Conservation (phyloP, 2,329 filamentous ascomycete genomes). For the Dothistroma pini region DNA sequence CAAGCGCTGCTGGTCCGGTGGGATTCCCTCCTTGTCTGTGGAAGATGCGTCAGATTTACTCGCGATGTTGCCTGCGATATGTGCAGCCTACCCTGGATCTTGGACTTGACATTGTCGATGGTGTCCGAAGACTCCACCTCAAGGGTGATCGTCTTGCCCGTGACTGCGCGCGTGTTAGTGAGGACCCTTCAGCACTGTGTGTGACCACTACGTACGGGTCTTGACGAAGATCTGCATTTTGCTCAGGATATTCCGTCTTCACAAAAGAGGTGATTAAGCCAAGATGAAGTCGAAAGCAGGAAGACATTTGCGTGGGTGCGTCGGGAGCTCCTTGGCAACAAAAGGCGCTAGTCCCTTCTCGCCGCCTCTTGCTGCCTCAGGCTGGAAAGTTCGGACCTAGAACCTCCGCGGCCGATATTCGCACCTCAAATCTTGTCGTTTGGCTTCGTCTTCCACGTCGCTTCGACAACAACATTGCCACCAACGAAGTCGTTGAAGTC, state of each 20-base stretch:
- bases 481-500: not conserved
- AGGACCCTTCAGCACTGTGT: not conserved
- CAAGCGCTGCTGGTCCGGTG: constrained; percentile 97
- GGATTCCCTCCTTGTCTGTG: constrained; percentile 98
- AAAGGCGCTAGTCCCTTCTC: not conserved
- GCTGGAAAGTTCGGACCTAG: not conserved
- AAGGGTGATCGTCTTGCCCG: constrained; percentile 99
- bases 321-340: not conserved
- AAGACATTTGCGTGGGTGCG: not conserved
- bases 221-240: constrained; percentile 95
- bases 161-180: constrained; percentile 49
- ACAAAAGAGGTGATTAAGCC: not conserved
- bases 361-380: not conserved
- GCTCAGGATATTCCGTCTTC: not conserved
- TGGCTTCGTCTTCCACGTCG: not conserved
- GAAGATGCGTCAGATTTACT: constrained; percentile 9
- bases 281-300: not conserved
- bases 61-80: not conserved
- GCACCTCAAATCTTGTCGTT: not conserved
- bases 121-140: constrained; percentile 99
- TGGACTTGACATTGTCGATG: constrained; percentile 99
- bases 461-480: constrained; percentile 1
- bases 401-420: not conserved
- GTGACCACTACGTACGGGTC: constrained; percentile 65
- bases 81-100: constrained; percentile 63